Evolutionary conservation across 139 green algal genomes (phyloP), one percentile per base, ranked within the genome.

Genomic region (Chlorella sp.): DNA sequence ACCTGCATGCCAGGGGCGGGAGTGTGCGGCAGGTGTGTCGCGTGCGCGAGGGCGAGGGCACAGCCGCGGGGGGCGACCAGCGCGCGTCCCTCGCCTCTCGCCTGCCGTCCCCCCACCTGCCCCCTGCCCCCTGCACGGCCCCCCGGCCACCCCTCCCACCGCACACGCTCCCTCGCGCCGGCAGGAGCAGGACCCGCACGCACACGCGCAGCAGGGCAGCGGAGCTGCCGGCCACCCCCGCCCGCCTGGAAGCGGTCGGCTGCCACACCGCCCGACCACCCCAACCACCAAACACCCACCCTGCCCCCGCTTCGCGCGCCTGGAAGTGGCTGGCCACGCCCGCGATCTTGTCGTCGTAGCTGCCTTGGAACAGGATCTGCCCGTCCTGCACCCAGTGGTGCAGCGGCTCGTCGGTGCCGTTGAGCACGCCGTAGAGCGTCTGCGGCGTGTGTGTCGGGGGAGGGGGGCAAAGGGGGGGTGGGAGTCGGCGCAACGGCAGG

Each of bases 341-440:
- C 43, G 72, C 60, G 9, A 77, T 27, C 25, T 21, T 62, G 45
- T 40, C 35, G 43, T 77, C 72, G 33, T 35, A 71, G 5, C 21
- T 33, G 17, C 71, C 71, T 59, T 71, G 41, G 72, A 77, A 77
- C 41, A 71, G 72, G 45, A 71, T 48, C 60, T 71, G 72, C 23
- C 40, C 60, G 35, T 61, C 46, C 9, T 63, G 17, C 36, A 23
- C 23, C 46, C 48, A 72, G 72, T 78, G 61, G 8, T 43, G 64
- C 25, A 78, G 61, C 45, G 61, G 31, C 33, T 46, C 60, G 17
- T 23, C 48, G 33, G 51, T 45, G 33, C 72, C 72, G 7, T 60
- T 48, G 33, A 78, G 72, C 59, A 78, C 60, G 60, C 72, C 61
- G 31, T 63, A 68, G 41, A 78, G 60, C 23, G 72, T 66, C 38